Evolutionary conservation across 2,329 filamentous ascomycete genomes (phyloP), one percentile per base, ranked within the genome.

Genomic region (Scedosporium aurantiacum): DNA sequence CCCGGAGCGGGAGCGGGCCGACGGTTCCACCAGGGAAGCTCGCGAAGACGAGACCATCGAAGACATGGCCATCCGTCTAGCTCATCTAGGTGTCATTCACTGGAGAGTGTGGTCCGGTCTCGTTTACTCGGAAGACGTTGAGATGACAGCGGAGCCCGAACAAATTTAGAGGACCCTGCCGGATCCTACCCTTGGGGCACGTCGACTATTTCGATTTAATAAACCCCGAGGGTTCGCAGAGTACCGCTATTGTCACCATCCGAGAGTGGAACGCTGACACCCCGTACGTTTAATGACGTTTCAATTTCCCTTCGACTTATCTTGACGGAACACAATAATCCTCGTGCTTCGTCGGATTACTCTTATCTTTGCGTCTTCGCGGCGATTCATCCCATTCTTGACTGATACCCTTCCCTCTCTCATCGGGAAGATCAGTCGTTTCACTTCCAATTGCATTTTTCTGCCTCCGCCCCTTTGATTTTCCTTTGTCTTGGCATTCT

Each of bases 31-130:
- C 63, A 75, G 74, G 8, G 77, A 79, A 61, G 71, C 73, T 7
- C 76, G 79, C 52, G 80, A 82, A 58, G 81, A 84, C 57, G 77
- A 75, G 52, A 78, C 79, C 40, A 68, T 89, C 43, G 79, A 81
- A 52, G 86, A 91, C 63, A 83, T 96, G 71, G 85, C 90, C 1
- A 87, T 86, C 54, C 85, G 90, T 55, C 79, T 96, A 58, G 87
- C 90, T 5, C 93, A 97, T 69, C 84, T 97, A 54, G 85, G 89
- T 14, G 80, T 94, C 5, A 76, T 97, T 25, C 91, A 97, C 73
- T 97, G 92, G 91, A 83, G 90, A 57, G 88, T 96, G 2, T 97
- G 92, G 91, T 82, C 83, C 1, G 83, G 84, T 2, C 77, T 96
- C 60, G 84, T 88, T 12, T 96, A 96, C 70, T 65, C 75, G 14